Percentiles rank a stretch among this genome's conserved stretches.
These are phyloP conservation scores for Flaveria robusta DNA, from an alignment of 129 eudicot species.

Conservation along the genomic window DNA sequence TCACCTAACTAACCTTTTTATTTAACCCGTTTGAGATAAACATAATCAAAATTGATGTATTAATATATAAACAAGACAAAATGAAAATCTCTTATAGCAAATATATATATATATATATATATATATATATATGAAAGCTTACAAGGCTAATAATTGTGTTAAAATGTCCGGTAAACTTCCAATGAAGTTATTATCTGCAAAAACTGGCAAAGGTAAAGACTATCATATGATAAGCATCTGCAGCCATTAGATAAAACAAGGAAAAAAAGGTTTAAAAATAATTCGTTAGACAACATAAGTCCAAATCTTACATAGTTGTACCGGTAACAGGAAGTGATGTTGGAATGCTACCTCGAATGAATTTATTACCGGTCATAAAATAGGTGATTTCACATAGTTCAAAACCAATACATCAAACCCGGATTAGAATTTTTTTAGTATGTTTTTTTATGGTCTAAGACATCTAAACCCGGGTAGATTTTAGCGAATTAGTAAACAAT, in stretches of 20 bases:
- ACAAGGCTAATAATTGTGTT: slow-evolving; percentile 64
- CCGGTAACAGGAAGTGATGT: slow-evolving; percentile 62
- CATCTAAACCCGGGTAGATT: too few species aligned
- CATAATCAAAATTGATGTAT: too few species aligned
- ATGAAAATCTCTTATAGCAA: not conserved
- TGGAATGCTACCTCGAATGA: slow-evolving; percentile 78
- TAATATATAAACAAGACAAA: too few species aligned
- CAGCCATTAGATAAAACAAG: not conserved
- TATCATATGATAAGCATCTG: slow-evolving; percentile 41
- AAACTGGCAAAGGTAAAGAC: slow-evolving; percentile 83
- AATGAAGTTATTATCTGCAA: slow-evolving; percentile 81
- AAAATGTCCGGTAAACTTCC: slow-evolving; percentile 78
- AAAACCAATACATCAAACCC: too few species aligned
- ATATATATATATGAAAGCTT: slow-evolving; percentile 43
- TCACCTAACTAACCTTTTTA: not conserved
- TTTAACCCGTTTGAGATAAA: not conserved
- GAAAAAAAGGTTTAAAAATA: not conserved
- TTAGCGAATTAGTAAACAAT: too few species aligned
- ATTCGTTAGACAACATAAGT: not conserved
- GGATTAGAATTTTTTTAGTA: too few species aligned
- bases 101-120: too few species aligned
- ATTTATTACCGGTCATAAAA: too few species aligned
- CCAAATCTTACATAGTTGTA: slow-evolving; percentile 56
- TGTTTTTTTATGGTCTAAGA: too few species aligned
- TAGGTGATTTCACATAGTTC: too few species aligned